A percentile compares a stretch with the other conserved stretches of the same genome.
Evolutionary conservation across 2,329 filamentous ascomycete genomes (phyloP).

Genomic region (Fusarium sublunatum): DNA sequence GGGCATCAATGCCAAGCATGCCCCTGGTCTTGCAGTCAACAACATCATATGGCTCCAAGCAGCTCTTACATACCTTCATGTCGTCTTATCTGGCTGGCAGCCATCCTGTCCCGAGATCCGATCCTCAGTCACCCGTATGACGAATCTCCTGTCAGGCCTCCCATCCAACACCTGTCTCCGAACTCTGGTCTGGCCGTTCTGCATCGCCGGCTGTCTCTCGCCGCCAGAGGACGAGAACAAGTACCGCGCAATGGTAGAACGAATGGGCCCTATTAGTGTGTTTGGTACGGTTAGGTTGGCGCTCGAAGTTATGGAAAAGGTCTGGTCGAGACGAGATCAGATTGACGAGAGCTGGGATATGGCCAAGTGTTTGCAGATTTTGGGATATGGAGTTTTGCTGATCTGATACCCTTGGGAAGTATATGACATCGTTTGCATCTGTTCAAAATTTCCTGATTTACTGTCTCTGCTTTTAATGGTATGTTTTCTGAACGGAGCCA

Average conservation of each 20-base stretch:
- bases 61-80: slow-evolving; percentile 59
- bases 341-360: slow-evolving; percentile 59
- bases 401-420: slow-evolving; percentile 48
- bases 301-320: slow-evolving; percentile 58
- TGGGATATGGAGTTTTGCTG: slow-evolving; percentile 55
- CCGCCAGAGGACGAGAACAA: slow-evolving; percentile 54
- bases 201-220: slow-evolving; percentile 56
- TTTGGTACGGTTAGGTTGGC: slow-evolving; percentile 60
- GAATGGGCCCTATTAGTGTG: slow-evolving; percentile 56
- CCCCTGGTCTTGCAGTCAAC: slow-evolving; percentile 44
- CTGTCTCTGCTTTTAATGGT: background rate
- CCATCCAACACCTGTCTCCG: slow-evolving; percentile 49
- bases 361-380: slow-evolving; percentile 55
- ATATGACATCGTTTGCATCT: background rate
- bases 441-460: slow-evolving; percentile 1
- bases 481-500: background rate
- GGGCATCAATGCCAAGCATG: slow-evolving; percentile 34
- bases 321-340: slow-evolving; percentile 56
- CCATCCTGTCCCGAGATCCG: slow-evolving; percentile 58
- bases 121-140: slow-evolving; percentile 48
- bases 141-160: slow-evolving; percentile 50
- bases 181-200: slow-evolving; percentile 56
- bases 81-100: slow-evolving; percentile 64
- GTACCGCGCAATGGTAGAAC: slow-evolving; percentile 56
- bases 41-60: slow-evolving; percentile 62